Evolutionary conservation across 192 early-diverging fungal species (phyloP).

Genomic region (Coemansia sp.): DNA sequence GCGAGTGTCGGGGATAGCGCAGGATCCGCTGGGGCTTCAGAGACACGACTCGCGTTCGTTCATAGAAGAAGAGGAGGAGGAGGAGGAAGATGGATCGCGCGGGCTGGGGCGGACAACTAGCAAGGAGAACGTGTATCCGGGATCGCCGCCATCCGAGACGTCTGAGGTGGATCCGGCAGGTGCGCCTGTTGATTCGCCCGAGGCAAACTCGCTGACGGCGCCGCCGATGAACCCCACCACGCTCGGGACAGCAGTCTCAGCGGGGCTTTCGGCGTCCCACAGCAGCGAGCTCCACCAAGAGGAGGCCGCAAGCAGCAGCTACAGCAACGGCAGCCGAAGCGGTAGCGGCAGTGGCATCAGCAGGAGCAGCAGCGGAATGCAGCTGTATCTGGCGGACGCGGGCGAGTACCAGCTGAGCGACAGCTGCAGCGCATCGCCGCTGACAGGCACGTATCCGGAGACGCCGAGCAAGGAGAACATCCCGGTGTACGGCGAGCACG

Average conservation of each 20-base stretch:
- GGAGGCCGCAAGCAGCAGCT: too few relatives aligned
- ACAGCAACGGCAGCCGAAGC: too few relatives aligned
- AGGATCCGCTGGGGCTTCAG: slow-evolving; percentile 28
- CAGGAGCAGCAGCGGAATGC: slow-evolving; percentile 19
- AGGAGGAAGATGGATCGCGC: not conserved
- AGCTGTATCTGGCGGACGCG: slow-evolving; percentile 31
- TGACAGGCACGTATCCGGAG: slow-evolving; percentile 34
- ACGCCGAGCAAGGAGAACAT: slow-evolving; percentile 56
- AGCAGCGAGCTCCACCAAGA: not conserved
- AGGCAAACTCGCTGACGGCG: slow-evolving; percentile 45
- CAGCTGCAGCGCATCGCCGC: slow-evolving; percentile 38
- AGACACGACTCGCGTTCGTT: slow-evolving; percentile 11
- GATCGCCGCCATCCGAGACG: not conserved
- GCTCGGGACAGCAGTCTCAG: slow-evolving; percentile 10
- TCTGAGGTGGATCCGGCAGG: slow-evolving; percentile 17
- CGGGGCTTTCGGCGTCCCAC: slow-evolving; percentile 13
- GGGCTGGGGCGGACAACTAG: not conserved
- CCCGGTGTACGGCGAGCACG: slow-evolving; percentile 30
- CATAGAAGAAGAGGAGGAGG: not conserved
- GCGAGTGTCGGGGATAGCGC: slow-evolving; percentile 47
- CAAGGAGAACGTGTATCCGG: not conserved
- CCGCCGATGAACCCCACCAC: slow-evolving; percentile 54
- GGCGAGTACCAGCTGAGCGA: slow-evolving; percentile 20
- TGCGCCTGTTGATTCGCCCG: slow-evolving; percentile 22
- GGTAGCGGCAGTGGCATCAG: not conserved